Evolutionary conservation across 2,329 filamentous ascomycete genomes (phyloP), one percentile per base, ranked within the genome.

Genomic region (Aspergillus quadricinctus): DNA sequence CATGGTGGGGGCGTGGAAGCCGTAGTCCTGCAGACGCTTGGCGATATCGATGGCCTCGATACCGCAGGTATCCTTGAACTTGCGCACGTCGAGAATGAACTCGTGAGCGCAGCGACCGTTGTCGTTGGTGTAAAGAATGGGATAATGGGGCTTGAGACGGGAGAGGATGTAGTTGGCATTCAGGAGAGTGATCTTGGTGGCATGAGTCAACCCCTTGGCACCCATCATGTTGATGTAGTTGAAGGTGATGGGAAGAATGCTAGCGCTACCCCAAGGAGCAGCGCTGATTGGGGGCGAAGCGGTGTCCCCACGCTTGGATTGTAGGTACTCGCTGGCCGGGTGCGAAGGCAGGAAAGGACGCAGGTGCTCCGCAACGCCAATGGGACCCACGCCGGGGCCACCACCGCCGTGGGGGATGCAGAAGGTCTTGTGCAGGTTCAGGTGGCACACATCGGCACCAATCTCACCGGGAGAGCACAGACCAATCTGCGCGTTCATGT

Each of bases 391-490:
- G 67, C 93, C 93, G 9, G 93, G 93, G 17, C 93, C 93, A 62
- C 93, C 93, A 61, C 93, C 93, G 54, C 93, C 93, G 75, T 97
- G 93, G 49, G 93, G 93, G 68, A 97, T 97, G 73, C 93, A 97
- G 81, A 97, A 97, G 3, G 93, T 97, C 83, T 97, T 97, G 84
- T 97, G 93, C 45, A 97, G 83, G 76, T 97, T 97, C 58, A 97
- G 81, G 78, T 97, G 93, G 82, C 93, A 97, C 41, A 97, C 92
- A 72, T 97, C 93, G 29, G 93, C 93, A 21, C 93, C 93, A 64
- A 97, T 96, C 73, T 95, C 92, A 41, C 93, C 93, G 1, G 93
- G 93, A 0, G 91, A 96, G 79, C 91, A 96, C 10, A 97, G 83
- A 11, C 93, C 93, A 61, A 97, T 97, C 75, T 97, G 93, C 19